Base-by-base conservation (phyloP, 805 yeast species). In the Nakazawaea siamensis region DNA sequence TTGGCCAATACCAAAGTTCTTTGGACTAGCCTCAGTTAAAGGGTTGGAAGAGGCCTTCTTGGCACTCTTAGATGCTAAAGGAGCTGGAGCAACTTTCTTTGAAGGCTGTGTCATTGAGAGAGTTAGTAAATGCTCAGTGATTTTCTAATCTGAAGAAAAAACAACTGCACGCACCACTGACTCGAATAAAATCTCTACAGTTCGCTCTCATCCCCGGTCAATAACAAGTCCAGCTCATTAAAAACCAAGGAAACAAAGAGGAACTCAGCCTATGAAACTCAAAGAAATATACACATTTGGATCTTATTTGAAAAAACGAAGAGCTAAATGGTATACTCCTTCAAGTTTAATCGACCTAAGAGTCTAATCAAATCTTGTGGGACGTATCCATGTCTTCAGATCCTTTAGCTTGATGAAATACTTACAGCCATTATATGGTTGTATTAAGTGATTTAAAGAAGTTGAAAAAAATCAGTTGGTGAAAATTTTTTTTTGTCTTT, bases 41-140 rank as follows among this genome's bases (percentile, higher is more conserved):
- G 96, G 95, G 77, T 85, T 86, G 72, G 73, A 70, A 25, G 66
- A 41, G 44, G 52, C 67, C 54, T 56, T 55, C 21, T 71, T 58
- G 55, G 71, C 64, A 47, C 72, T 58, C 70, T 83, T 76, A 54
- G 84, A 61, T 62, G 95, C 87, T 65, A 87, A 81, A 68, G 98
- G 98, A 66, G 97, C 90, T 76, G 97, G 95, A 59, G 96, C 97
- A 59, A 86, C 94, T 78, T 85, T 87, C 74, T 75, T 79, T 41
- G 40, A 37, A 32, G 40, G 40, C 40, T 37, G 40, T 37, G 36
- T 37, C 36, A 37, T 37, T 37, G 40, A 37, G 38, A 25, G 10
- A 18, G 34, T 35, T 35, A 30, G 31, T 35, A 35, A 20, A 20
- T 20, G 23, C 10, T n/a, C n/a, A n/a, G n/a, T n/a, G n/a, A n/a